Conservation (phyloP, 2,329 filamentous ascomycete genomes). For the Cercospora sp. region DNA sequence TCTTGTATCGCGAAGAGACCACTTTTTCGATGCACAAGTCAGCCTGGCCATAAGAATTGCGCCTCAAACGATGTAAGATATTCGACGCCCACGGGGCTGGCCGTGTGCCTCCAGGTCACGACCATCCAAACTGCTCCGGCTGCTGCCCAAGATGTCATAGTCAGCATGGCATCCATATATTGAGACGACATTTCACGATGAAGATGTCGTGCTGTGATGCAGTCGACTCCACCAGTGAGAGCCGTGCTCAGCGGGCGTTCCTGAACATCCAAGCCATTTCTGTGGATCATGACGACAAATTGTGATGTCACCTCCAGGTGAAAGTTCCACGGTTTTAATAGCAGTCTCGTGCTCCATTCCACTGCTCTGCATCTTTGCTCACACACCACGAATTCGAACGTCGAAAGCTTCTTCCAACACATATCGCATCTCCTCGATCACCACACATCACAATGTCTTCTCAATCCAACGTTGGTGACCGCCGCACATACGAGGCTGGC, state of each 20-base stretch:
- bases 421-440: not conserved
- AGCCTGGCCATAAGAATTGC: not conserved
- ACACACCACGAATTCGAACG: not conserved
- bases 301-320: constrained; percentile 6
- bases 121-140: not conserved
- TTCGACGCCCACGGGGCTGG: not conserved
- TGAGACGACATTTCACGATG: not conserved
- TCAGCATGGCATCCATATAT: not conserved
- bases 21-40: not conserved
- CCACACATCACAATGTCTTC: constrained; percentile 45
- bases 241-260: not conserved
- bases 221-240: not conserved
- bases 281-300: constrained; percentile 8
- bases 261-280: constrained; percentile 6
- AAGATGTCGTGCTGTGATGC: not conserved
- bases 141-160: not conserved
- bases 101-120: not conserved
- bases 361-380: not conserved
- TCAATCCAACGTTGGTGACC: constrained; percentile 65
- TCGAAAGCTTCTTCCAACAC: not conserved
- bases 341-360: constrained; percentile 16
- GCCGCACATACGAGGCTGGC: constrained; percentile 68
- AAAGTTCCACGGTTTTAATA: constrained; percentile 2
- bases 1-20: not conserved
- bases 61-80: not conserved